A percentile compares a stretch with the other conserved stretches of the same genome.
These are phyloP conservation scores for Heterobasidion parviporum DNA, from an alignment of 1,284 basidiomycete species.

Conservation along the genomic window DNA sequence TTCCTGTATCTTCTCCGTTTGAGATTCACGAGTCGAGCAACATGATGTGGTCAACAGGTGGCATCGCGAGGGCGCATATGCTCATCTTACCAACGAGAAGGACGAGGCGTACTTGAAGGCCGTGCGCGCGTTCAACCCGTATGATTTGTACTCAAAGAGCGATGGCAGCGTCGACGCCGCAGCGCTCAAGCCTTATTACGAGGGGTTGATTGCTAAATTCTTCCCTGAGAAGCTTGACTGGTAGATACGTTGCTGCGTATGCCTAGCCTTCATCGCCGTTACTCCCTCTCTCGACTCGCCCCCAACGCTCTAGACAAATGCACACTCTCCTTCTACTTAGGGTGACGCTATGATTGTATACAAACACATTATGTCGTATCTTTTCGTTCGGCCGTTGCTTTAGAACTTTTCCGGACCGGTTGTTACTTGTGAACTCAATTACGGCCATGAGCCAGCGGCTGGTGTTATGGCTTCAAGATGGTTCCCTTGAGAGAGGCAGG, in stretches of 20 bases:
- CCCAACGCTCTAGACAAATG: too few species aligned
- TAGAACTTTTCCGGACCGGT: too few species aligned
- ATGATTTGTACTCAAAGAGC: constrained; percentile 87
- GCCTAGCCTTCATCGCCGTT: background rate
- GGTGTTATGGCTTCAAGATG: too few species aligned
- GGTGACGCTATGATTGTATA: too few species aligned
- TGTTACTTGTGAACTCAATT: too few species aligned
- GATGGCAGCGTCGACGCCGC: constrained; percentile 61
- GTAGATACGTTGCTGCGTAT: constrained; percentile 2
- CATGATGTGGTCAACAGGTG: constrained; percentile 34
- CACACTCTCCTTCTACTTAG: background rate
- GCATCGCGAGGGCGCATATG: constrained; percentile 82
- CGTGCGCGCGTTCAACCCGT: constrained; percentile 79
- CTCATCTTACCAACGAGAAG: constrained; percentile 66
- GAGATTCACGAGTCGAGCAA: background rate
- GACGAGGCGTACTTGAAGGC: constrained; percentile 57
- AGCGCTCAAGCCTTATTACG: constrained; percentile 75
- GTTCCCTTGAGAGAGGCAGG: too few species aligned
- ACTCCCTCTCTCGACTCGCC: background rate
- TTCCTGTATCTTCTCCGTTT: background rate
- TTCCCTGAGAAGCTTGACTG: constrained; percentile 44
- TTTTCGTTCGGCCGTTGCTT: too few species aligned
- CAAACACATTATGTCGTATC: too few species aligned
- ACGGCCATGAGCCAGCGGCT: too few species aligned
- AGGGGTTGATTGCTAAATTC: constrained; percentile 74